Conservation (phyloP, 768 basidiomycete genomes). For the Hericium rajendrae region DNA sequence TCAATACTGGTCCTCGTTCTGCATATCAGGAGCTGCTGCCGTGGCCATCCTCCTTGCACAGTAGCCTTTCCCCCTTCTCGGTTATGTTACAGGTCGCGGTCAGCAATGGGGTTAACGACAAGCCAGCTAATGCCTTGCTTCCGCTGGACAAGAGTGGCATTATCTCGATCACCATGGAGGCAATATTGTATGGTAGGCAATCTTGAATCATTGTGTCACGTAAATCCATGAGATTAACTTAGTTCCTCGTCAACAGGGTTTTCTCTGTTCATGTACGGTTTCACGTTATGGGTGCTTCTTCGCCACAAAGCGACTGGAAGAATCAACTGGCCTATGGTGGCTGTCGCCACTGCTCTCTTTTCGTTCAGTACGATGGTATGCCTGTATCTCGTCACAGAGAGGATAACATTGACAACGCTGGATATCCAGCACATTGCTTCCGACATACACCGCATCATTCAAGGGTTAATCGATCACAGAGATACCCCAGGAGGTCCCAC, state of each 20-base stretch:
- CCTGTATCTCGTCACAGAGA: not conserved
- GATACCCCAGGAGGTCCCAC: slow-evolving; percentile 15
- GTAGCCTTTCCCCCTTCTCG: too few relatives aligned
- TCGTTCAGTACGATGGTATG: not conserved
- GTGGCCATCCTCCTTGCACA: too few relatives aligned
- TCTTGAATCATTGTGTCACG: not conserved
- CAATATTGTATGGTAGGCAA: not conserved
- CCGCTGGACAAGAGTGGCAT: not conserved
- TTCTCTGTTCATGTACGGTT: not conserved
- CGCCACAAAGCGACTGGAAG: not conserved
- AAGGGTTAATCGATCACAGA: slow-evolving; percentile 18
- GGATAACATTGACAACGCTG: not conserved
- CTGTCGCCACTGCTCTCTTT: not conserved
- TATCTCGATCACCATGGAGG: not conserved
- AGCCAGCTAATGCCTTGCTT: not conserved
- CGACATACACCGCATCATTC: not conserved
- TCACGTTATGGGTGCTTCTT: not conserved
- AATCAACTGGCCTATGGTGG: not conserved
- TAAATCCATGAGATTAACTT: too few relatives aligned
- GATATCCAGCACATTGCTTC: not conserved
- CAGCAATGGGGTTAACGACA: too few relatives aligned
- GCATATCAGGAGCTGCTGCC: too few relatives aligned
- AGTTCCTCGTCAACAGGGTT: not conserved
- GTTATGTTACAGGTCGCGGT: too few relatives aligned
- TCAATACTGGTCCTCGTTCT: too few relatives aligned